These are phyloP conservation scores for Xylaria sp. DNA, from an alignment of 2,329 filamentous ascomycete species.

Conservation along the genomic window DNA sequence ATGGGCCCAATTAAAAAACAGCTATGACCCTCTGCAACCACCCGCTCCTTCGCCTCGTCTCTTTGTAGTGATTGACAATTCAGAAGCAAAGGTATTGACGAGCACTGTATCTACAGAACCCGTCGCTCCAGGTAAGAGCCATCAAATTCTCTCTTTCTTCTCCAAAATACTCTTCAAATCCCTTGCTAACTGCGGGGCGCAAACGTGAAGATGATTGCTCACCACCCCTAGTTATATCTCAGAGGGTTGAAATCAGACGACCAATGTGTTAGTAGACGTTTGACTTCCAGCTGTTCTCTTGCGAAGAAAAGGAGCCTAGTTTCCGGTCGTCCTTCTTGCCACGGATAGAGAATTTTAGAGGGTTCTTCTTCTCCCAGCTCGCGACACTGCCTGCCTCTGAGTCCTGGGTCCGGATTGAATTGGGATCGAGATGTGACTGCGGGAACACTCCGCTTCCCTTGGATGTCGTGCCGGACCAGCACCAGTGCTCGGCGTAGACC, in stretches of 20 bases:
- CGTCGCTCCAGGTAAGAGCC: not conserved
- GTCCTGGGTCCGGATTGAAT: slow-evolving; percentile 44
- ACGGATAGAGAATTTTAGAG: slow-evolving; percentile 46
- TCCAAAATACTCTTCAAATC: not conserved
- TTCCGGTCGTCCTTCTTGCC: slow-evolving; percentile 44
- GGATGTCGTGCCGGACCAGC: slow-evolving; percentile 50
- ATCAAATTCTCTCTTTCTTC: not conserved
- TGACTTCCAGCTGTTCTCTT: slow-evolving; percentile 34
- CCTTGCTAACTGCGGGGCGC: not conserved
- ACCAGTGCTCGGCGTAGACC: slow-evolving; percentile 51
- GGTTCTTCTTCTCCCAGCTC: slow-evolving; percentile 49
- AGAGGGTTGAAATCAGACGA: not conserved
- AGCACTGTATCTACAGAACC: not conserved
- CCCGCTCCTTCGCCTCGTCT: slow-evolving; percentile 12
- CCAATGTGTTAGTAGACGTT: slow-evolving; percentile 38
- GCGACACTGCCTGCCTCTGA: slow-evolving; percentile 44
- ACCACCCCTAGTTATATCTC: not conserved
- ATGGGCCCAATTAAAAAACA: slow-evolving; percentile 9
- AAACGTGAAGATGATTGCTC: not conserved
- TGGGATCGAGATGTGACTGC: slow-evolving; percentile 50
- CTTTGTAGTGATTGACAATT: slow-evolving; percentile 9
- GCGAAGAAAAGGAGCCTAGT: slow-evolving; percentile 36
- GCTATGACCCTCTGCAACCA: slow-evolving; percentile 1
- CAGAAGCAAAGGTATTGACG: not conserved
- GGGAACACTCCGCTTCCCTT: slow-evolving; percentile 52